These are phyloP conservation scores for Annulohypoxylon moriforme DNA, from an alignment of 495 filamentous ascomycete genomes.

Conservation along the genomic window DNA sequence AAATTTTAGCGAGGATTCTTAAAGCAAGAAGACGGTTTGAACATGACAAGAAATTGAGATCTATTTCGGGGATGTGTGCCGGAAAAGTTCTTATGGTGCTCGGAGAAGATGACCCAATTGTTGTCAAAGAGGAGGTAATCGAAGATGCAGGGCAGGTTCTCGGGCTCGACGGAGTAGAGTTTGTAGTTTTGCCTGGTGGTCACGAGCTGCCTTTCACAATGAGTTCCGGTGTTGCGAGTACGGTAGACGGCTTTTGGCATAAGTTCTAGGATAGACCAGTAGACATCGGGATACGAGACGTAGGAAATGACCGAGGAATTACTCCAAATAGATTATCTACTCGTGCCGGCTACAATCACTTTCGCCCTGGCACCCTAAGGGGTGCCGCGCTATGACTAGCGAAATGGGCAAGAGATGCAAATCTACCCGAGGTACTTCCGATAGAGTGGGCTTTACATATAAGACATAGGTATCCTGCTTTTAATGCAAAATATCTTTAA, in stretches of 20 bases:
- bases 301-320: neutral
- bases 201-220: slow-evolving; percentile 64
- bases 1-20: slow-evolving; percentile 63
- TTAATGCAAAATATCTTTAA: too few relatives aligned
- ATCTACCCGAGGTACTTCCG: too few relatives aligned
- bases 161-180: slow-evolving; percentile 58
- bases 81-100: slow-evolving; percentile 64
- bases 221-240: slow-evolving; percentile 51
- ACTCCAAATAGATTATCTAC: neutral
- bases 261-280: neutral
- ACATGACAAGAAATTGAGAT: slow-evolving; percentile 25
- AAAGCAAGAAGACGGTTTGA: slow-evolving; percentile 50
- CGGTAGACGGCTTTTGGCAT: slow-evolving; percentile 57
- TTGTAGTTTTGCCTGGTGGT: slow-evolving; percentile 58
- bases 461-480: too few relatives aligned
- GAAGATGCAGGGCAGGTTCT: slow-evolving; percentile 59
- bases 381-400: too few relatives aligned
- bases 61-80: slow-evolving; percentile 51
- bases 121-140: slow-evolving; percentile 63
- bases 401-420: too few relatives aligned
- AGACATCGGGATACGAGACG: neutral
- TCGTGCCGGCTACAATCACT: too few relatives aligned
- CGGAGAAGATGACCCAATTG: slow-evolving; percentile 65
- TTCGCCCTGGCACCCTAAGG: too few relatives aligned
- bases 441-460: too few relatives aligned